Evolutionary conservation across 2,329 filamentous ascomycete genomes (phyloP).

Genomic region (Coniochaeta sp.): DNA sequence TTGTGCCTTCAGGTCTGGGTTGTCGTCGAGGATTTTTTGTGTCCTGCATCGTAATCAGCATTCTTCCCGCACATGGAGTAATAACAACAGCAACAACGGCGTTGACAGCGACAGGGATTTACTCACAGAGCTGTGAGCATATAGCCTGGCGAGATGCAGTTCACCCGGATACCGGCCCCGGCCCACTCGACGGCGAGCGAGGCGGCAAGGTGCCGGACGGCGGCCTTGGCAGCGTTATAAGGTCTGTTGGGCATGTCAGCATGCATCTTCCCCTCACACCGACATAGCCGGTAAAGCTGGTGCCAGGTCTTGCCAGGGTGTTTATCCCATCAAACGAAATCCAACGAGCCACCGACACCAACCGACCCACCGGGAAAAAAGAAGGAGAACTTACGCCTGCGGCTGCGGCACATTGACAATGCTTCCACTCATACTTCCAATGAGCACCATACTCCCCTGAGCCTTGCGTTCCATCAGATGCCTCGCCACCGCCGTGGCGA

Average conservation of each 20-base stretch:
- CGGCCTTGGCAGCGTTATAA: constrained; percentile 91
- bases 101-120: background rate
- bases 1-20: constrained; percentile 79
- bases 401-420: constrained; percentile 96
- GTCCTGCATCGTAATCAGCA: constrained; percentile 46
- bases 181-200: constrained; percentile 95
- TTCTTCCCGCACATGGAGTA: background rate
- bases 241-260: constrained; percentile 36
- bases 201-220: constrained; percentile 77
- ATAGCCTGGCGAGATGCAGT: constrained; percentile 92
- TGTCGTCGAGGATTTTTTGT: constrained; percentile 88
- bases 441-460: constrained; percentile 83
- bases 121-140: constrained; percentile 90
- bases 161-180: constrained; percentile 77
- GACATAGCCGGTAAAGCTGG: too few species aligned
- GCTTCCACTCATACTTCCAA: constrained; percentile 88
- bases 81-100: too few species aligned
- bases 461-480: constrained; percentile 79
- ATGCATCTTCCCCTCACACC: background rate
- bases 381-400: constrained; percentile 54
- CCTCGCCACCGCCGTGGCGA: constrained; percentile 74
- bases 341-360: too few species aligned
- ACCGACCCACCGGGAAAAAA: too few species aligned
- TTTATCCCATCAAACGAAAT: too few species aligned
- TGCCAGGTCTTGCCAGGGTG: too few species aligned